phyloP scores from a whole-genome alignment of 192 early-diverging fungal genomes.

The Coemansia umbellata region DNA sequence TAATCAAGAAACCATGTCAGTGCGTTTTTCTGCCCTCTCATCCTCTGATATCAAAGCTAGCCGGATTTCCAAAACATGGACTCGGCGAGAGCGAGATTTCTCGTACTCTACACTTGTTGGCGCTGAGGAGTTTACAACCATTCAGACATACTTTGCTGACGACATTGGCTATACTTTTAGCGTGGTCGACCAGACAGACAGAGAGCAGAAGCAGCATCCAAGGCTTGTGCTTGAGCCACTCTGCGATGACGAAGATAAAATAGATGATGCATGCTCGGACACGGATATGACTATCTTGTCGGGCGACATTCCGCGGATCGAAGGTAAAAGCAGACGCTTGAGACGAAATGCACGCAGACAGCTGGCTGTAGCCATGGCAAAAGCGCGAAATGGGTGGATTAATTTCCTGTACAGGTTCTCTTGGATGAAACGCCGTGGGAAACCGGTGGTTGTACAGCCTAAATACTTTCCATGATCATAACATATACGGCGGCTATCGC shows the following conservation, averaged over 20 bases:
- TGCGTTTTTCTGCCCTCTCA: not conserved
- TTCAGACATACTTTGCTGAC: slow-evolving; percentile 16
- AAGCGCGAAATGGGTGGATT: slow-evolving; percentile 13
- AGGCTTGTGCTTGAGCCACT: no score
- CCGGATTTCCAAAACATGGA: slow-evolving; percentile 1
- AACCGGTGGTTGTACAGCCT: not conserved
- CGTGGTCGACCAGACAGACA: not conserved
- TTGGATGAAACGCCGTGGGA: not conserved
- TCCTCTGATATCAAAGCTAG: not conserved
- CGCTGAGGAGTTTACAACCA: not conserved
- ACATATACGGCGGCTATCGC: no score
- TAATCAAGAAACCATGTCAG: not conserved
- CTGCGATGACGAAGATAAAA: not conserved
- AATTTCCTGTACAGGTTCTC: slow-evolving; percentile 4
- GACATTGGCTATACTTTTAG: slow-evolving; percentile 2
- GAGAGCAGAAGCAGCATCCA: not conserved
- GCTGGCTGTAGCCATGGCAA: not conserved
- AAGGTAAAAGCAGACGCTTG: slow-evolving; percentile 9
- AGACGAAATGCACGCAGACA: slow-evolving; percentile 11
- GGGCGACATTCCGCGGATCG: slow-evolving; percentile 1
- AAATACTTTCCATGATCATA: not conserved
- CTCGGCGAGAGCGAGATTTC: slow-evolving; percentile 6
- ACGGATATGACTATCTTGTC: not conserved
- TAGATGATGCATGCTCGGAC: not conserved
- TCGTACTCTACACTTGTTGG: slow-evolving; percentile 16